These are phyloP conservation scores for Aureobasidium leucospermi DNA, from an alignment of 2,329 filamentous ascomycete species.

Conservation along the genomic window DNA sequence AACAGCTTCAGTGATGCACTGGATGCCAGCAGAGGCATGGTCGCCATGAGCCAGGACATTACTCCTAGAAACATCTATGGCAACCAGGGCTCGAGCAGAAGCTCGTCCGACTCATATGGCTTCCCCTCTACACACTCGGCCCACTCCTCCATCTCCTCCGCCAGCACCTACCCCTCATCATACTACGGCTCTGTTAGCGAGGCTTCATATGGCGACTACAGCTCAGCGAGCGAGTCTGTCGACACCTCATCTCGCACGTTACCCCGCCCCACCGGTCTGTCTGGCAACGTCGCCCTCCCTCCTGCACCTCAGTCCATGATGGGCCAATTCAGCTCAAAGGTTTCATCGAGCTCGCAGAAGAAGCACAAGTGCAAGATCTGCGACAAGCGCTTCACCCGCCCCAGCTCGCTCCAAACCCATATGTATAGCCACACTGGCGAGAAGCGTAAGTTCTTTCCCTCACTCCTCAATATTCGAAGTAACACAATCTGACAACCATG, in stretches of 20 bases:
- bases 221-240: constrained; percentile 78
- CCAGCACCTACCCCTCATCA: constrained; percentile 72
- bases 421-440: constrained; percentile 99
- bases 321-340: constrained; percentile 95
- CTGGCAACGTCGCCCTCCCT: constrained; percentile 53
- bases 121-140: constrained; percentile 80
- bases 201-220: constrained; percentile 85
- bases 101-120: constrained; percentile 79
- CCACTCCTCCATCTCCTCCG: constrained; percentile 82
- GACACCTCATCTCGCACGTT: constrained; percentile 78
- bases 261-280: constrained; percentile 64
- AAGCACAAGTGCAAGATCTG: constrained; percentile 99
- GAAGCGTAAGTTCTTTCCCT: constrained; percentile 65
- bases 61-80: constrained; percentile 88
- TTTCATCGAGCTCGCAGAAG: constrained; percentile 92
- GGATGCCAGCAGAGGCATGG: constrained; percentile 88
- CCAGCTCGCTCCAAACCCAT: constrained; percentile 90
- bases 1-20: constrained; percentile 80
- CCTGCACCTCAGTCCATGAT: constrained; percentile 96
- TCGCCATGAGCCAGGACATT: constrained; percentile 86
- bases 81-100: constrained; percentile 53
- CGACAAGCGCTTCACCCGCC: constrained; percentile 93
- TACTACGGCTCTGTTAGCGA: constrained; percentile 76
- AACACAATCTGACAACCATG: constrained; percentile 18
- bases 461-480: not conserved